A percentile compares a stretch with the other conserved stretches of the same genome.
These are phyloP conservation scores for Micractinium sp. DNA, from an alignment of 139 green algal species.

Conservation along the genomic window DNA sequence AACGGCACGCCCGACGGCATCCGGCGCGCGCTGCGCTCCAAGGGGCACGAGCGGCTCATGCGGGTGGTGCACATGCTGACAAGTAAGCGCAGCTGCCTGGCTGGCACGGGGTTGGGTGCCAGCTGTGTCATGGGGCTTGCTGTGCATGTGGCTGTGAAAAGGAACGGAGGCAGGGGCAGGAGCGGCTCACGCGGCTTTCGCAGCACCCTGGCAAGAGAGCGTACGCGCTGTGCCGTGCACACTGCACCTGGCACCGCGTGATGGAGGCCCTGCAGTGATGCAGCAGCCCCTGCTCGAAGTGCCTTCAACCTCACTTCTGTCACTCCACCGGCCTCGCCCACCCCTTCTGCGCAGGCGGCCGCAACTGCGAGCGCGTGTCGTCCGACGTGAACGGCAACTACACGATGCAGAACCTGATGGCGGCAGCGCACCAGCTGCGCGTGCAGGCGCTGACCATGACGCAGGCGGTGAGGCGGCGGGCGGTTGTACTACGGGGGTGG, in stretches of 20 bases:
- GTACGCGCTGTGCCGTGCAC: not conserved
- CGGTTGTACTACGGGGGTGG: too few relatives aligned
- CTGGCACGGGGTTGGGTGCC: too few relatives aligned
- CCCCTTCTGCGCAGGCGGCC: not conserved
- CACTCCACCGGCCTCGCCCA: not conserved
- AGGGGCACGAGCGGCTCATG: conserved; percentile 36
- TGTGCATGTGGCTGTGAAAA: too few relatives aligned
- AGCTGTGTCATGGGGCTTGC: too few relatives aligned
- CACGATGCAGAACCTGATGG: conserved; percentile 44
- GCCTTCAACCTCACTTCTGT: not conserved
- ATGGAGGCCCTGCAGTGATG: not conserved
- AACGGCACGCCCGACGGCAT: conserved; percentile 19
- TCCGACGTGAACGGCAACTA: conserved; percentile 45
- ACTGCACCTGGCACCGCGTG: not conserved
- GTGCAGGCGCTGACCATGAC: conserved; percentile 4
- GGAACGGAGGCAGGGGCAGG: too few relatives aligned
- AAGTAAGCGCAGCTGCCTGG: not conserved
- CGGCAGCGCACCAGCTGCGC: conserved; percentile 32
- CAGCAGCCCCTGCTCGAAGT: not conserved
- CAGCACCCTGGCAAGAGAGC: not conserved
- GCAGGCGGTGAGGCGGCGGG: not conserved
- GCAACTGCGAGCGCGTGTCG: conserved; percentile 12
- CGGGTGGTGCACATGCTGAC: conserved; percentile 30
- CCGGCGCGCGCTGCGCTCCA: not conserved
- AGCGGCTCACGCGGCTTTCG: too few relatives aligned